A percentile compares a stretch with the other conserved stretches of the same genome.
Conservation (phyloP, 2,329 filamentous ascomycete genomes). For the Sporothrix dimorphospora region DNA sequence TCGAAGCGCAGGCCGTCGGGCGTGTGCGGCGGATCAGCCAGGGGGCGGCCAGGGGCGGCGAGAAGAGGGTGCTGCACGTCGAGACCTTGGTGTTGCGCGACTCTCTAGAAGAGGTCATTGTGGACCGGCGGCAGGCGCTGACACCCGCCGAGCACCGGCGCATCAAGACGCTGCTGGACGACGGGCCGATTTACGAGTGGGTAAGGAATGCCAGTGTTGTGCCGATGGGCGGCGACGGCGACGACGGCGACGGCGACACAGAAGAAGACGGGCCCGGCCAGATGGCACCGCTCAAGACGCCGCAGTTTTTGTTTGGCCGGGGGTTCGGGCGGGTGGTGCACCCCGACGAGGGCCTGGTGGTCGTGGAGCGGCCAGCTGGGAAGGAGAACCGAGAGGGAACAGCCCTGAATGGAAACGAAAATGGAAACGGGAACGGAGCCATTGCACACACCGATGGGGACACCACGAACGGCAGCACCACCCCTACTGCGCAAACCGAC, state of each 20-base stretch:
- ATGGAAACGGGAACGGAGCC: neutral
- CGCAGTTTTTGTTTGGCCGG: conserved; percentile 56
- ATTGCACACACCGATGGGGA: neutral
- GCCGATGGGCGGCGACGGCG: conserved; percentile 35
- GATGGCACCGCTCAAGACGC: conserved; percentile 51
- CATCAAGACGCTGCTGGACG: conserved; percentile 61
- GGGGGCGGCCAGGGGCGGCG: conserved; percentile 37
- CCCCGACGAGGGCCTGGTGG: conserved; percentile 51
- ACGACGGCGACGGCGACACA: neutral
- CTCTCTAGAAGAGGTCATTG: conserved; percentile 84
- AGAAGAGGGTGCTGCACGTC: conserved; percentile 66
- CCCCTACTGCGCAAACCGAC: neutral
- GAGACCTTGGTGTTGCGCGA: conserved; percentile 81
- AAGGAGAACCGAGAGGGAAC: neutral
- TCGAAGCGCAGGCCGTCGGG: conserved; percentile 90
- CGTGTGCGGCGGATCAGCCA: conserved; percentile 88
- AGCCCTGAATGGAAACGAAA: neutral
- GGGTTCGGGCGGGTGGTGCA: conserved; percentile 50
- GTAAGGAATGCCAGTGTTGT: conserved; percentile 57
- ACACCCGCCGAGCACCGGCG: conserved; percentile 64
- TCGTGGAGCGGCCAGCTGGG: neutral
- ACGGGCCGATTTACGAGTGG: conserved; percentile 61
- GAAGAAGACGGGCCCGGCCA: conserved; percentile 47
- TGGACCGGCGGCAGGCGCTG: conserved; percentile 74
- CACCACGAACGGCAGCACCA: neutral